Conservation (phyloP, 1,139 yeast genomes). For the Saccharomycopsis hybrid region DNA sequence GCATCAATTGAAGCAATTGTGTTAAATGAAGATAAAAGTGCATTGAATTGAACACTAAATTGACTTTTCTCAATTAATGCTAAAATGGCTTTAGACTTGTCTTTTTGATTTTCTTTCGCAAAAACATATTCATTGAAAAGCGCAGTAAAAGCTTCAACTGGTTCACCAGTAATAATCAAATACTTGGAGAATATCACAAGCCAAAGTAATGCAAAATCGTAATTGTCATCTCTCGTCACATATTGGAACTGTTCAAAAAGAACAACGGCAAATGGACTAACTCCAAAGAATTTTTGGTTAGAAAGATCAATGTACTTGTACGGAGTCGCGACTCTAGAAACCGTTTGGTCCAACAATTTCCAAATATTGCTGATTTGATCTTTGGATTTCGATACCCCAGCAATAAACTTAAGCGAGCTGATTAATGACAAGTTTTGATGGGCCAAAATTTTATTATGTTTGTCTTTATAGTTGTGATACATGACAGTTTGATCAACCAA, state of each 20-base stretch:
- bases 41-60: no score
- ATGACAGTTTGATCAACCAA: constrained; percentile 40
- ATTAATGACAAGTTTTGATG: constrained; percentile 42
- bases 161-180: constrained; percentile 50
- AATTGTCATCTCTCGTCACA: constrained; percentile 32
- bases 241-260: constrained; percentile 69
- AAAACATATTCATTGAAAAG: constrained; percentile 26
- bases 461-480: constrained; percentile 32
- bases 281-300: constrained; percentile 31
- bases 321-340: constrained; percentile 68
- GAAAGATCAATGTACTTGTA: constrained; percentile 75
- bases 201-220: constrained; percentile 41
- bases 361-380: constrained; percentile 35
- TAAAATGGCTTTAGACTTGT: background rate
- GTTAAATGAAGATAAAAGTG: background rate
- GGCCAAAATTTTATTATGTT: constrained; percentile 31
- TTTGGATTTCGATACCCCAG: constrained; percentile 3
- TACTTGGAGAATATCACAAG: constrained; percentile 39
- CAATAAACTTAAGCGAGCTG: constrained; percentile 32
- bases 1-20: background rate
- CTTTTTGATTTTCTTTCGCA: background rate
- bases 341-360: constrained; percentile 65
- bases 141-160: constrained; percentile 30
- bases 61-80: background rate
- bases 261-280: constrained; percentile 65